Evolutionary conservation across 2,329 filamentous ascomycete genomes (phyloP).

Genomic region (Chrysoporthe cubensis): DNA sequence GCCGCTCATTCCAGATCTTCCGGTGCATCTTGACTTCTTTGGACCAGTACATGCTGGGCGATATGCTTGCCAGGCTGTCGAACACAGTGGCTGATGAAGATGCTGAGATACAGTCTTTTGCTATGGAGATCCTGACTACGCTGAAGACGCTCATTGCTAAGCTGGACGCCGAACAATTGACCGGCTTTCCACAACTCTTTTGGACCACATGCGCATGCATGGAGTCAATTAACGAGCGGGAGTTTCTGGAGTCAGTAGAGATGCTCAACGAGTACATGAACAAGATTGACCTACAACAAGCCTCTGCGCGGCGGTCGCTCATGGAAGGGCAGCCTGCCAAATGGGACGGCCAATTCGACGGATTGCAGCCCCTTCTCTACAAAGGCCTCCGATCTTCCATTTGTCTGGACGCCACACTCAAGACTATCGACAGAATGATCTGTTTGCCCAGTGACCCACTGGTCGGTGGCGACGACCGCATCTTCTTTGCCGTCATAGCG

Average conservation of each 20-base stretch:
- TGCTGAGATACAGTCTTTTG: slow-evolving; percentile 92
- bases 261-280: slow-evolving; percentile 88
- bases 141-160: slow-evolving; percentile 89
- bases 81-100: slow-evolving; percentile 98
- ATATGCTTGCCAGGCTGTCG: slow-evolving; percentile 93
- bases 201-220: slow-evolving; percentile 97
- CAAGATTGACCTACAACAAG: slow-evolving; percentile 79
- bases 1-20: slow-evolving; percentile 96
- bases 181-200: slow-evolving; percentile 93
- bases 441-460: slow-evolving; percentile 78
- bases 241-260: slow-evolving; percentile 87
- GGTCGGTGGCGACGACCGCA: slow-evolving; percentile 78
- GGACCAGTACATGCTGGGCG: slow-evolving; percentile 91
- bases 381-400: slow-evolving; percentile 88
- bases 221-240: slow-evolving; percentile 93
- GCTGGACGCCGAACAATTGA: slow-evolving; percentile 75
- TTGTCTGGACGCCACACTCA: slow-evolving; percentile 78
- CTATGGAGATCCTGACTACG: slow-evolving; percentile 96
- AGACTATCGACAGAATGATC: slow-evolving; percentile 77
- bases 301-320: slow-evolving; percentile 70
- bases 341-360: slow-evolving; percentile 90
- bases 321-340: slow-evolving; percentile 78
- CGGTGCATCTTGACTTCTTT: slow-evolving; percentile 88
- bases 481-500: slow-evolving; percentile 87
- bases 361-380: slow-evolving; percentile 82